A percentile compares a stretch with the other conserved stretches of the same genome.
Conservation (phyloP, 208 protist species). For the Crithidia brevicula region DNA sequence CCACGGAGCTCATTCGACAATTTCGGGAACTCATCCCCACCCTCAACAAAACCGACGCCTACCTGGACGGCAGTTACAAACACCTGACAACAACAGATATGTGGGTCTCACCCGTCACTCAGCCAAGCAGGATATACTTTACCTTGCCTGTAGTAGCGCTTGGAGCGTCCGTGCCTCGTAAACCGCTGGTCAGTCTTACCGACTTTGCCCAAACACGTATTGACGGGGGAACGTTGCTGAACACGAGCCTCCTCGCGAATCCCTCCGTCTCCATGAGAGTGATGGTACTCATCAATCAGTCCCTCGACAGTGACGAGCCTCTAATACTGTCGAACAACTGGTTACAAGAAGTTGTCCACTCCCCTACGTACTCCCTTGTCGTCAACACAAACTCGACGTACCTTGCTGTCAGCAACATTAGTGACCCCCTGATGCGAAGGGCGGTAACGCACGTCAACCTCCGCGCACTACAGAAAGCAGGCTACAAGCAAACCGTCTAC, state of each 20-base stretch:
- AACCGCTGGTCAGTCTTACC: background rate
- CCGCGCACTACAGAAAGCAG: background rate
- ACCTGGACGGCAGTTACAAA: background rate
- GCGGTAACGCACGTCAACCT: conserved; percentile 38
- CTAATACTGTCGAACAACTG: conserved; percentile 29
- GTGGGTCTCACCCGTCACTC: background rate
- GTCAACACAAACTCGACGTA: background rate
- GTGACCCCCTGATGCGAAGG: conserved; percentile 37
- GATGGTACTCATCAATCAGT: conserved; percentile 7
- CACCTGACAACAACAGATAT: background rate
- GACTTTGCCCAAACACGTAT: background rate
- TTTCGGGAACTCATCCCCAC: background rate
- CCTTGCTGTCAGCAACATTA: conserved; percentile 24
- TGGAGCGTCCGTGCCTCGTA: background rate
- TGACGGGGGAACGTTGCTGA: background rate
- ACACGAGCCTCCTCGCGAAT: background rate
- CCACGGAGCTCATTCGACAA: background rate
- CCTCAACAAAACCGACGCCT: background rate
- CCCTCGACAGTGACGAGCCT: background rate
- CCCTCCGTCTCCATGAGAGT: background rate
- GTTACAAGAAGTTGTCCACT: conserved; percentile 3
- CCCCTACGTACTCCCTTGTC: background rate
- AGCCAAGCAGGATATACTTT: conserved; percentile 4
- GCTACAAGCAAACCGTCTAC: background rate
- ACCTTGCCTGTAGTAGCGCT: background rate